phyloP scores from a whole-genome alignment of 2,329 filamentous ascomycete species.

The Fusarium equiseti region DNA sequence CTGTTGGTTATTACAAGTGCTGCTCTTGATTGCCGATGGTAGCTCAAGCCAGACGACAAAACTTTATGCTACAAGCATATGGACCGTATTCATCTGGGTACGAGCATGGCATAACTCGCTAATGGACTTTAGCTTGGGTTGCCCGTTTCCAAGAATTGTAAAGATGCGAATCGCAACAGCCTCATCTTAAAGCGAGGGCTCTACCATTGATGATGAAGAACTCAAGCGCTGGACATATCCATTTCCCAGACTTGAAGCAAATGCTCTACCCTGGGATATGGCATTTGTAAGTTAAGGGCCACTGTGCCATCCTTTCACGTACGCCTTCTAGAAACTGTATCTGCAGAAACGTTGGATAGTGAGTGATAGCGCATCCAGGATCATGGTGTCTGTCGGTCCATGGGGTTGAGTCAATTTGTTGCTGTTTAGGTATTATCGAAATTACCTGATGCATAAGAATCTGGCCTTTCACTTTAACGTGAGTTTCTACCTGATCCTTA shows the following conservation, averaged over 20 bases:
- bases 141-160: rapidly evolving
- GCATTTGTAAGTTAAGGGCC: not conserved
- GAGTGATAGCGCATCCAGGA: not conserved
- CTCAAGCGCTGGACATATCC: rapidly evolving
- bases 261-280: rapidly evolving
- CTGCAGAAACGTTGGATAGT: not conserved
- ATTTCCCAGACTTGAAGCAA: not conserved
- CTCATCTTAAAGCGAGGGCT: not conserved
- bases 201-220: not conserved
- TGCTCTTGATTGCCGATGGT: rapidly evolving
- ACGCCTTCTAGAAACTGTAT: not conserved
- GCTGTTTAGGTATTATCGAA: not conserved
- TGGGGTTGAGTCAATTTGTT: not conserved
- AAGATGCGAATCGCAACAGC: not conserved
- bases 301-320: not conserved
- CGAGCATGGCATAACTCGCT: rapidly evolving
- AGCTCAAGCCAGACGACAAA: rapidly evolving
- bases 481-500: not conserved
- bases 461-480: not conserved
- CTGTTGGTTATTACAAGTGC: rapidly evolving
- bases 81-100: rapidly evolving
- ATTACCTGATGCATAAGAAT: not conserved
- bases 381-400: rapidly evolving
- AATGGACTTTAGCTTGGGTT: rapidly evolving
- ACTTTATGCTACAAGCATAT: rapidly evolving